Evolutionary conservation across 2,329 filamentous ascomycete genomes (phyloP), one percentile per base, ranked within the genome.

Genomic region (Fusarium piperis): DNA sequence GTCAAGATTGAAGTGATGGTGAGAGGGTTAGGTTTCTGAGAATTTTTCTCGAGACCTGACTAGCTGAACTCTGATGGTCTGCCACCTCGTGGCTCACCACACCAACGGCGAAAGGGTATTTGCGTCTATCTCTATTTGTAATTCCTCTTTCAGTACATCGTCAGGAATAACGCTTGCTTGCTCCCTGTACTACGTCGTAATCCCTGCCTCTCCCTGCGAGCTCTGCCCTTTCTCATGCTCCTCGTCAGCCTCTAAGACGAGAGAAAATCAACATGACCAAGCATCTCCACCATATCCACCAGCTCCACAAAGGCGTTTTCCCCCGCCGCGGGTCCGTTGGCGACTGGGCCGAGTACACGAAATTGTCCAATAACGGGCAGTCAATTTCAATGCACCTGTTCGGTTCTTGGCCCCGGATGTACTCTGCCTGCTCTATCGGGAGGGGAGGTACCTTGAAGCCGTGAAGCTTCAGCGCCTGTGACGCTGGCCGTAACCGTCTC

Each of bases 191-290:
- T 55, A 39, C 20, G 63, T 69, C 53, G 28, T 12, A 44, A 57
- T 51, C 70, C 73, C 52, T 72, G 71, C 35, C 41, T 26, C 48
- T 35, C 39, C 41, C 51, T 33, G n/a, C 13, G 39, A 72, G 53
- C 44, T 55, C 58, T 44, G 28, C 41, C 41, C 26, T 59, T 35
- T 56, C 11, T 15, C 16, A 28, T 33, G 7, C 26, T 44, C 41
- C 16, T 30, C 20, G 33, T 44, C 39, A 39, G 41, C 75, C 75
- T 77, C 73, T 77, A 57, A 76, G 41, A 68, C 16, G 38, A 20
- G 38, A 63, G 62, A 51, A 65, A 76, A 74, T 72, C 56, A 30
- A 46, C 59, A 76, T 77, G 74, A 77, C 75, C 64, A 76, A 75
- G 59, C 18, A 39, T 62, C 59, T 18, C 72, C 71, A 70, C 73